Percentiles rank a stretch among this genome's conserved stretches.
Evolutionary conservation across 164 flowering plant species (phyloP).

Genomic region (Tinospora cordifolia): DNA sequence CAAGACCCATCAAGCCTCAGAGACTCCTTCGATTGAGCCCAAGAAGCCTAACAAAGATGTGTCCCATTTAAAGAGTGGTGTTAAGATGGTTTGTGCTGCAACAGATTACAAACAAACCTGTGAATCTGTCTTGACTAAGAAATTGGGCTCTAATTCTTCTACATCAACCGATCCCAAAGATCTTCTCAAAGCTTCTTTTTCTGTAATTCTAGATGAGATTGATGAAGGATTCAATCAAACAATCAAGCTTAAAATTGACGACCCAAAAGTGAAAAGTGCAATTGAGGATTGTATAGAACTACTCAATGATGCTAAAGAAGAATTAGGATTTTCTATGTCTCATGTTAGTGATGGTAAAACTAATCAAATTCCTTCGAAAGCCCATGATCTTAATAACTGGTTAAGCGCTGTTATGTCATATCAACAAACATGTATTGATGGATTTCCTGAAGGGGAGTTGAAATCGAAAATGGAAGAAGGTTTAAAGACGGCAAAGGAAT

Average conservation of each 20-base stretch:
- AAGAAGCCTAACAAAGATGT: background rate
- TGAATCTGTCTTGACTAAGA: conserved; percentile 27
- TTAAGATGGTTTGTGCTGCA: conserved; percentile 35
- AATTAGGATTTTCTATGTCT: conserved; percentile 27
- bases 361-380: conserved; percentile 7
- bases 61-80: conserved; percentile 15
- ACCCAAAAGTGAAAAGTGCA: conserved; percentile 40
- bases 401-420: conserved; percentile 79
- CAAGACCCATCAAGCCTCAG: background rate
- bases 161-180: conserved; percentile 18
- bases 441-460: conserved; percentile 44
- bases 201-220: conserved; percentile 33
- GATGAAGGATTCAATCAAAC: conserved; percentile 24
- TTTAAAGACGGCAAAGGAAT: conserved; percentile 29
- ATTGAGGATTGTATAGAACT: conserved; percentile 55
- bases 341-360: conserved; percentile 14
- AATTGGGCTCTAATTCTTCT: conserved; percentile 11
- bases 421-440: conserved; percentile 68
- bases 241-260: conserved; percentile 21
- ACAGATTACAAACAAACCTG: conserved; percentile 49
- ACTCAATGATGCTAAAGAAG: conserved; percentile 43
- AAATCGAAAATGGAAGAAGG: conserved; percentile 34
- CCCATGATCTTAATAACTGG: conserved; percentile 52
- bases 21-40: background rate
- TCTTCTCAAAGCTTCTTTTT: conserved; percentile 44